A percentile compares a stretch with the other conserved stretches of the same genome.
Evolutionary conservation across 805 yeast species (phyloP).

Genomic region (Hemisphaericaspora nanyangensis): DNA sequence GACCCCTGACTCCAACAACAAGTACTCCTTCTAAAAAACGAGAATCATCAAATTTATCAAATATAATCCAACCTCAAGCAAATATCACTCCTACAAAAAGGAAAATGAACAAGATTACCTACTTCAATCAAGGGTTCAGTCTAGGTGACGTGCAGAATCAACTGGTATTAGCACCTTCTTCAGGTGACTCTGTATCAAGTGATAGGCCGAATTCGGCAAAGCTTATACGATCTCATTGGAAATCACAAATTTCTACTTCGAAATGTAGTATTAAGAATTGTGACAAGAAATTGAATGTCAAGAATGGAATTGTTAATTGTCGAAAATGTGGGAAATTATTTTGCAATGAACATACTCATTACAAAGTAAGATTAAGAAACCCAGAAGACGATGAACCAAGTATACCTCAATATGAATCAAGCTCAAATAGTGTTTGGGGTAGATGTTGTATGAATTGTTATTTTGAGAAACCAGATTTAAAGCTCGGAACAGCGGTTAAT

Average conservation of each 20-base stretch:
- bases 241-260: constrained; percentile 30
- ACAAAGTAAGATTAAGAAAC: constrained; percentile 47
- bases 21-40: no score
- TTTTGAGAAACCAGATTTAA: constrained; percentile 49
- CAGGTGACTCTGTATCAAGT: background rate
- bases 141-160: constrained; percentile 19
- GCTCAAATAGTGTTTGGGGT: constrained; percentile 56
- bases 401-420: constrained; percentile 23
- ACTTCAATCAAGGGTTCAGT: constrained; percentile 35
- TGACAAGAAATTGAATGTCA: constrained; percentile 39
- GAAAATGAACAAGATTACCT: constrained; percentile 44
- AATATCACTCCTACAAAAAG: constrained; percentile 23
- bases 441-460: constrained; percentile 68
- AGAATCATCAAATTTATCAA: constrained; percentile 15
- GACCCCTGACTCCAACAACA: background rate
- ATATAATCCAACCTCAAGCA: constrained; percentile 31
- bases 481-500: constrained; percentile 35
- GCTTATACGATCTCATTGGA: constrained; percentile 57
- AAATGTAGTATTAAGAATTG: constrained; percentile 37
- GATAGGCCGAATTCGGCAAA: background rate
- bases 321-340: constrained; percentile 70
- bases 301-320: constrained; percentile 64
- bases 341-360: constrained; percentile 63
- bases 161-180: background rate
- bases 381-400: constrained; percentile 50